These are phyloP conservation scores for Begonia masoniana DNA, from an alignment of 306 rosid genomes.

Conservation along the genomic window DNA sequence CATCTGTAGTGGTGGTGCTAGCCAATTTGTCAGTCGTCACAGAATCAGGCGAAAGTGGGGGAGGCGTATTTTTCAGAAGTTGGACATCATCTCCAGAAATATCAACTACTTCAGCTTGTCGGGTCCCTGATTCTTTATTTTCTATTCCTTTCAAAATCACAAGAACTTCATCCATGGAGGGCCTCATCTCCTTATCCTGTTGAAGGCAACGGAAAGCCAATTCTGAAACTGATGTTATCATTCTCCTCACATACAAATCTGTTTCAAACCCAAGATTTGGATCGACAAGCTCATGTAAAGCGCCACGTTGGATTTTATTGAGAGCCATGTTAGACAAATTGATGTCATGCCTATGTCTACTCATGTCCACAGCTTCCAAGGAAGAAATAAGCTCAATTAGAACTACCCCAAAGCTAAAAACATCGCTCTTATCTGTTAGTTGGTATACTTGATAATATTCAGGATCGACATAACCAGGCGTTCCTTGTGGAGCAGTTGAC, in stretches of 20 bases:
- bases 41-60: slow-evolving; percentile 54
- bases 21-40: slow-evolving; percentile 44
- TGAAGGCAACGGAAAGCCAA: slow-evolving; percentile 85
- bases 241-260: slow-evolving; percentile 22
- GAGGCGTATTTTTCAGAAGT: slow-evolving; percentile 34
- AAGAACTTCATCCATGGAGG: slow-evolving; percentile 70
- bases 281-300: slow-evolving; percentile 56
- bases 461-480: slow-evolving; percentile 95
- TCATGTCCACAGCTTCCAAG: slow-evolving; percentile 66
- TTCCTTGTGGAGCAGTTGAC: slow-evolving; percentile 97
- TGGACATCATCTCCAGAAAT: slow-evolving; percentile 33
- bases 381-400: slow-evolving; percentile 73
- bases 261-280: slow-evolving; percentile 49
- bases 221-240: slow-evolving; percentile 53
- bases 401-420: slow-evolving; percentile 88
- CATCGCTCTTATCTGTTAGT: slow-evolving; percentile 72
- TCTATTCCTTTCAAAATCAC: slow-evolving; percentile 40
- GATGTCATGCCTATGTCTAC: slow-evolving; percentile 47
- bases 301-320: slow-evolving; percentile 42
- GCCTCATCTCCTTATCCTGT: slow-evolving; percentile 72
- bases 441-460: slow-evolving; percentile 78
- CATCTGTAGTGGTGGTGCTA: slow-evolving; percentile 45
- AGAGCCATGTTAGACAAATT: slow-evolving; percentile 67
- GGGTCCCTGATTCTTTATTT: slow-evolving; percentile 19
- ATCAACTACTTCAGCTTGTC: slow-evolving; percentile 29